Base-by-base conservation (phyloP, 345 rosid species). In the Euphorbia tirucalli region DNA sequence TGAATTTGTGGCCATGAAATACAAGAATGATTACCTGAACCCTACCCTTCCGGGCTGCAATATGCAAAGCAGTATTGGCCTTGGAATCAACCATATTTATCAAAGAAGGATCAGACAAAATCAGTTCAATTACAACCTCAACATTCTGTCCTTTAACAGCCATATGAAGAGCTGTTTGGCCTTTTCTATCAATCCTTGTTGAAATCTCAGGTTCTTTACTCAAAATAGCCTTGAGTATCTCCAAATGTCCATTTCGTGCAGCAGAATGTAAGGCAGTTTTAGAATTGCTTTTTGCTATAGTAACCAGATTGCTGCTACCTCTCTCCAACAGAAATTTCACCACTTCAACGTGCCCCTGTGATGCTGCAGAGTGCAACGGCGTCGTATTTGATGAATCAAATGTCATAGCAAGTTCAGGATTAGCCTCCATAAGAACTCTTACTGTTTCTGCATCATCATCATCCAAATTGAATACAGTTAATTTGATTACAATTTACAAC, bases 151-250 rank as follows among this genome's bases (percentile, higher is more conserved):
- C 97, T 84, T 95, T 95, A 76, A 82, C 99, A 0, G 99, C 99
- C 99, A 89, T 90, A 65, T 95, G 97, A 57, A 95, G 87, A 28
- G 96, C 87, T 1, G 93, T 90, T 78, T 95, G 97, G 67, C 97
- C 89, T 75, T 95, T 90, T 86, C 86, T 85, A 65, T 95, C 99
- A 0, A 54, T 77, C 73, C 85, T 87, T 3, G 79, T 82, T 39
- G 82, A 83, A 68, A 89, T 75, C 27, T 85, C 87, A 24, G 79
- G 85, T 24, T 89, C 96, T 63, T 74, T 90, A 31, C 69, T 76
- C 74, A 88, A 55, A 46, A 95, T 82, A 31, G 85, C 86, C 65
- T 84, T 92, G 63, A 90, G 88, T 3, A 95, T 88, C 82, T 88
- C 87, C 30, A 86, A 60, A 75, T 95, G 97, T 11, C 97, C 99